These are phyloP conservation scores for Penicillium fimorum DNA, from an alignment of 495 filamentous ascomycete species.

Conservation along the genomic window DNA sequence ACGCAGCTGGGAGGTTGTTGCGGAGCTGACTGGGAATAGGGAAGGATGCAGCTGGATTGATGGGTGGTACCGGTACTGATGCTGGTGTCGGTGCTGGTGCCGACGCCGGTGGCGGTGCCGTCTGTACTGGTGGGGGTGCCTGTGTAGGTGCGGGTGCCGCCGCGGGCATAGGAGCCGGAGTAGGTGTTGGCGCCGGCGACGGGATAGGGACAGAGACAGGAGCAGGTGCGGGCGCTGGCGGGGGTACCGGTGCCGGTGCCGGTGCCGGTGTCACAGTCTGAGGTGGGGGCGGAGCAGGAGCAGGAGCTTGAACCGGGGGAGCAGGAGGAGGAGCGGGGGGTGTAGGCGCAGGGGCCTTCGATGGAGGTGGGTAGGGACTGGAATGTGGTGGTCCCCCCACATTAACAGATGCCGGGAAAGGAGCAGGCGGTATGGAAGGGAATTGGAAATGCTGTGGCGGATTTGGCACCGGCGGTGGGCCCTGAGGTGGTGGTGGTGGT, in stretches of 20 bases:
- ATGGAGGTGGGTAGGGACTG: conserved; percentile 23
- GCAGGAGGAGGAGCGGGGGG: conserved; percentile 15
- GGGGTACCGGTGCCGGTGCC: conserved; percentile 14
- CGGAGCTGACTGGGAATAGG: conserved; percentile 44
- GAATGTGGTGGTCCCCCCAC: conserved; percentile 21
- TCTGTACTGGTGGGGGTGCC: conserved; percentile 14
- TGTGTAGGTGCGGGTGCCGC: conserved; percentile 1
- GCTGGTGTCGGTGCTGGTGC: conserved; percentile 19
- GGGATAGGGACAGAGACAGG: conserved; percentile 18
- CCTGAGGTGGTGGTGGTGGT: conserved; percentile 21
- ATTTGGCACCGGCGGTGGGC: conserved; percentile 34
- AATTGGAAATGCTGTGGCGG: conserved; percentile 46
- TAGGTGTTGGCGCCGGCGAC: conserved; percentile 22
- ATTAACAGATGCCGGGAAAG: conserved; percentile 27
- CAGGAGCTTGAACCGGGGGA: conserved; percentile 16
- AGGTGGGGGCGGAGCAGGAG: conserved; percentile 15
- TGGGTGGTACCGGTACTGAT: conserved; percentile 13
- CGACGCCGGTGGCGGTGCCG: conserved; percentile 4
- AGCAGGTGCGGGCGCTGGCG: conserved; percentile 22
- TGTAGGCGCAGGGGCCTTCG: conserved; percentile 13
- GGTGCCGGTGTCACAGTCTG: conserved; percentile 6
- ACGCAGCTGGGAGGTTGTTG: conserved; percentile 46
- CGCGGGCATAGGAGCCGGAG: conserved; percentile 15
- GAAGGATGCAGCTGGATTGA: conserved; percentile 30
- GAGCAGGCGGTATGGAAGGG: conserved; percentile 38